Evolutionary conservation across 192 early-diverging fungal species (phyloP).

Genomic region (Chytriomyces sp.): DNA sequence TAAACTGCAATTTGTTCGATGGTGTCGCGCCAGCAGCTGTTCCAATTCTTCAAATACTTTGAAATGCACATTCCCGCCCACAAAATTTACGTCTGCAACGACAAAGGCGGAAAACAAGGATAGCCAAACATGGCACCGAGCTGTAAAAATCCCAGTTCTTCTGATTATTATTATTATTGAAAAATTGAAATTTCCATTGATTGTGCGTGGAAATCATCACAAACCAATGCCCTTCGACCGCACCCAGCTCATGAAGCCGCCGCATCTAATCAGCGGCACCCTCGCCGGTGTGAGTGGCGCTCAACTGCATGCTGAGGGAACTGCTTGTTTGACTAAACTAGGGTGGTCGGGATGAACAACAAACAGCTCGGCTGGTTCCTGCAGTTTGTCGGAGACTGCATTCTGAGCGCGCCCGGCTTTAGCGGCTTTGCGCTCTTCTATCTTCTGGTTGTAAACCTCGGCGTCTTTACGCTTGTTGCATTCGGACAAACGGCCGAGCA

Average conservation of each 20-base stretch:
- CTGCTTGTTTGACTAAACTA: not conserved
- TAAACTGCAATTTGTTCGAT: too few species aligned
- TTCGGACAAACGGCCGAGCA: conserved; percentile 22
- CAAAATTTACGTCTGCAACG: too few species aligned
- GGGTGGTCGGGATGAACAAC: not conserved
- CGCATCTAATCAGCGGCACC: not conserved
- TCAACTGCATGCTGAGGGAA: not conserved
- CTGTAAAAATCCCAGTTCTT: too few species aligned
- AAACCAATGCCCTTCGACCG: conserved; percentile 3
- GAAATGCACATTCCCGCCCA: too few species aligned
- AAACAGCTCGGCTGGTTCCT: conserved; percentile 39
- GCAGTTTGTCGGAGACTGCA: conserved; percentile 36
- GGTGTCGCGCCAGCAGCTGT: too few species aligned
- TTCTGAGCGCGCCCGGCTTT: not conserved
- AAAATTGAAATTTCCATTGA: too few species aligned
- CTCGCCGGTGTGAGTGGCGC: conserved; percentile 1
- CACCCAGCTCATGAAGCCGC: conserved; percentile 4
- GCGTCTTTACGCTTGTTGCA: conserved; percentile 12
- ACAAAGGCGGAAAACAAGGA: too few species aligned
- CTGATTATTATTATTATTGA: too few species aligned
- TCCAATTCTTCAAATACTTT: too few species aligned
- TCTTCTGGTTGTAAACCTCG: conserved; percentile 18
- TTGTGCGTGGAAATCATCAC: not conserved
- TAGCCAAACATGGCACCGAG: too few species aligned
- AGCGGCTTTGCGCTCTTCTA: conserved; percentile 28